phyloP scores from a whole-genome alignment of 495 filamentous ascomycete species.

The Staphylotrichum longicolle region DNA sequence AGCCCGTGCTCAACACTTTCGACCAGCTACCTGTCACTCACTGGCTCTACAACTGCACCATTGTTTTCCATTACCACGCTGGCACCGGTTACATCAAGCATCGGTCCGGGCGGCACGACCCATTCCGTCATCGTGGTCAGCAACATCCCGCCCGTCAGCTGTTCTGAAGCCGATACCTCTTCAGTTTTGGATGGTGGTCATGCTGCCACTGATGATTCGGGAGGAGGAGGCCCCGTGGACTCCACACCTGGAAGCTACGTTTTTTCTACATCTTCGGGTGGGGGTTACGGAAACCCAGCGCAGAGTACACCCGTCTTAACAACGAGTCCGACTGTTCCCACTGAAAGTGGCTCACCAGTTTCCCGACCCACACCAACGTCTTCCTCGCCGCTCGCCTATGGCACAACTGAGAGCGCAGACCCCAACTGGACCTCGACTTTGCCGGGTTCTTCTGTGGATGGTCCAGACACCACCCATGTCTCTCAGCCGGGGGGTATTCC shows the following conservation, averaged over 20 bases:
- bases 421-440: not conserved
- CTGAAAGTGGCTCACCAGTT: not conserved
- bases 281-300: not conserved
- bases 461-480: not conserved
- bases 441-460: not conserved
- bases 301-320: not conserved
- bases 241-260: slow-evolving; percentile 17
- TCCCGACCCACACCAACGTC: not conserved
- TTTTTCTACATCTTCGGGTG: slow-evolving; percentile 12
- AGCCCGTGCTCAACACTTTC: slow-evolving; percentile 11
- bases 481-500: not conserved
- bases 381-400: not conserved
- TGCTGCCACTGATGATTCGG: not conserved
- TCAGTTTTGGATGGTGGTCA: not conserved
- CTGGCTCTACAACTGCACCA: not conserved
- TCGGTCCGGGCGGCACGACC: not conserved
- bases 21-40: slow-evolving; percentile 5
- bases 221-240: too few species aligned
- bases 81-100: not conserved
- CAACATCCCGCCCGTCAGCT: slow-evolving; percentile 2
- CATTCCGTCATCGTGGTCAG: not conserved
- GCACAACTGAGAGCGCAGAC: not conserved
- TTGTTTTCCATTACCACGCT: slow-evolving; percentile 7
- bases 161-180: not conserved
- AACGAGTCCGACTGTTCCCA: not conserved